These are phyloP conservation scores for Clavariopsis aquatica DNA, from an alignment of 495 filamentous ascomycete species.

Conservation along the genomic window DNA sequence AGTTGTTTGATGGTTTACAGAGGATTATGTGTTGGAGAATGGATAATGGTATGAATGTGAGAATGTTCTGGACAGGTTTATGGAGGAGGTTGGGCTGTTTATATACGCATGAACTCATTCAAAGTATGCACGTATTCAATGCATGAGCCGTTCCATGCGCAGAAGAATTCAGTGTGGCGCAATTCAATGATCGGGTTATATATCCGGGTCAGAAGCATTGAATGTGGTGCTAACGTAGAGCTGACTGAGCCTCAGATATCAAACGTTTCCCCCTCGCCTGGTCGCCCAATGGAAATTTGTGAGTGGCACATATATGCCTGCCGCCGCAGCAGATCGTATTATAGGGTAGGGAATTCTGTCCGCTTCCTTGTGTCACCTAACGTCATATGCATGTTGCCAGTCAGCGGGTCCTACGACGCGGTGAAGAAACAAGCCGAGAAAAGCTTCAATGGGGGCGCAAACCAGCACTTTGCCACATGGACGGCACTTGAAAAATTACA, in stretches of 20 bases:
- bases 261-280: background rate
- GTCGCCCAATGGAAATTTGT: background rate
- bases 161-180: background rate
- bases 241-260: constrained; percentile 32
- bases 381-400: constrained; percentile 2
- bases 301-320: background rate
- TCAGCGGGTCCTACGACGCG: constrained; percentile 9
- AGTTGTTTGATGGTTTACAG: background rate
- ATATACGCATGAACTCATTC: constrained; percentile 10
- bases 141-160: background rate
- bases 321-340: constrained; percentile 19
- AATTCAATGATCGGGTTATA: background rate
- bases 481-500: background rate
- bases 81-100: constrained; percentile 1
- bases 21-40: background rate
- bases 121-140: background rate
- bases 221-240: constrained; percentile 4
- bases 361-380: constrained; percentile 5
- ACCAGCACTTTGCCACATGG: constrained; percentile 16
- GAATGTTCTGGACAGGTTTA: background rate
- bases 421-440: background rate
- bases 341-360: background rate
- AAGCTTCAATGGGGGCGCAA: background rate
- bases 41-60: background rate
- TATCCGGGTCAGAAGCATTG: background rate